Percentiles rank a stretch among this genome's conserved stretches.
Evolutionary conservation across 2,329 filamentous ascomycete genomes (phyloP).

Genomic region (Helminthosporium solani): DNA sequence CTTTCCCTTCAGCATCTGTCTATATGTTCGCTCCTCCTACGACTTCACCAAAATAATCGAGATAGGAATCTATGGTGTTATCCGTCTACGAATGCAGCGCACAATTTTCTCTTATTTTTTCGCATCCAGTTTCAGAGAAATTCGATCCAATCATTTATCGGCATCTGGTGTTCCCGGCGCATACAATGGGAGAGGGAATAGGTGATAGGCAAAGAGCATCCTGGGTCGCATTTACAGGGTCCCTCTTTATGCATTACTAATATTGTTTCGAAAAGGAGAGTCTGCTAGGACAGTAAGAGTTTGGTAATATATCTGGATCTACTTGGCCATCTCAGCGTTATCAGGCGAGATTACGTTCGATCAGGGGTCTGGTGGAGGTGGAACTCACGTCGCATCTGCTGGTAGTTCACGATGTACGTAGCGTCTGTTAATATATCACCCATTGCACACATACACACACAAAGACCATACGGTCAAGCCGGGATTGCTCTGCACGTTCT

Average conservation of each 20-base stretch:
- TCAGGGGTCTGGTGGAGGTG: too few relatives aligned
- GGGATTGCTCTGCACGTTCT: neutral
- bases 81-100: conserved; percentile 5
- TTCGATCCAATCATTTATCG: neutral
- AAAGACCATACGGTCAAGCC: too few relatives aligned
- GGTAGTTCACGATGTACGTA: conserved; percentile 6
- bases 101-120: neutral
- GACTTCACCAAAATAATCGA: conserved; percentile 6
- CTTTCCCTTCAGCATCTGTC: conserved; percentile 11
- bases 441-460: neutral
- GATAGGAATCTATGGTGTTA: neutral
- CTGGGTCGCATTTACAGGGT: conserved; percentile 5
- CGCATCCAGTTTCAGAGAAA: too few relatives aligned
- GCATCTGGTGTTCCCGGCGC: conserved; percentile 9
- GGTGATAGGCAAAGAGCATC: neutral
- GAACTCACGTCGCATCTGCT: neutral
- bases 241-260: conserved; percentile 7
- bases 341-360: too few relatives aligned
- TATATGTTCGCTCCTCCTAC: conserved; percentile 21
- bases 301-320: neutral
- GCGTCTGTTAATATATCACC: conserved; percentile 7
- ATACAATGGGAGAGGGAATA: neutral
- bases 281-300: neutral
- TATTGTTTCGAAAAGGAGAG: conserved; percentile 1
- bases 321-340: too few relatives aligned